Percentiles rank a stretch among this genome's conserved stretches.
phyloP scores from a whole-genome alignment of 2,329 filamentous ascomycete species.

The Botryotinia narcissicola region DNA sequence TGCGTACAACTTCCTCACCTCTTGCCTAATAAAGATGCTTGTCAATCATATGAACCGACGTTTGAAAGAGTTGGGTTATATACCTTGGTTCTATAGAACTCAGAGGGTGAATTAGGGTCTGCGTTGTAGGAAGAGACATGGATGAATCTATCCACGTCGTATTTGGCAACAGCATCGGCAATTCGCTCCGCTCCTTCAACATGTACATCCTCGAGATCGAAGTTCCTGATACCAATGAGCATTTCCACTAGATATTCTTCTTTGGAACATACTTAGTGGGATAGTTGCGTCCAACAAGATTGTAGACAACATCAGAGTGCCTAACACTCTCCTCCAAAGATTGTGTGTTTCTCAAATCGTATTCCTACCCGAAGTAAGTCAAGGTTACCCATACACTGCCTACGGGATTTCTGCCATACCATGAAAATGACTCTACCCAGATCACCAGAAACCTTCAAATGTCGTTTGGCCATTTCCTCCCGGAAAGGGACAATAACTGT shows the following conservation, averaged over 20 bases:
- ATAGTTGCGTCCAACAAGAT: slow-evolving; percentile 90
- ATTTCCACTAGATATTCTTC: background rate
- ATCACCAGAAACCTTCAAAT: slow-evolving; percentile 94
- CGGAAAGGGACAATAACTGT: slow-evolving; percentile 91
- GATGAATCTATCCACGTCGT: slow-evolving; percentile 94
- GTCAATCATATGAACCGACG: background rate
- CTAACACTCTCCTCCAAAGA: slow-evolving; percentile 96
- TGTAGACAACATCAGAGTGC: slow-evolving; percentile 97
- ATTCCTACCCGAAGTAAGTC: slow-evolving; percentile 60
- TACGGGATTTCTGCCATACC: slow-evolving; percentile 43
- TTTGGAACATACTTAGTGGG: slow-evolving; percentile 74
- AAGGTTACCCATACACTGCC: background rate
- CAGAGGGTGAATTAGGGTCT: slow-evolving; percentile 72
- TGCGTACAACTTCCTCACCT: slow-evolving; percentile 79
- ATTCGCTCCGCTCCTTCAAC: slow-evolving; percentile 91
- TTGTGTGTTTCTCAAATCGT: slow-evolving; percentile 87
- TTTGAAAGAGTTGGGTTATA: background rate
- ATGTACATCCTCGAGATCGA: slow-evolving; percentile 87
- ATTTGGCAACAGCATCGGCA: slow-evolving; percentile 91
- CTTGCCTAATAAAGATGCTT: slow-evolving; percentile 52
- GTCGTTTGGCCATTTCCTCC: slow-evolving; percentile 96
- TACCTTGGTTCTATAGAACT: slow-evolving; percentile 87
- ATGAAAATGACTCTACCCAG: slow-evolving; percentile 86
- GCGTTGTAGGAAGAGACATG: slow-evolving; percentile 97
- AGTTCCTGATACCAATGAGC: slow-evolving; percentile 67